phyloP scores from a whole-genome alignment of 2,329 filamentous ascomycete species.

The Zymoseptoria ardabiliae region DNA sequence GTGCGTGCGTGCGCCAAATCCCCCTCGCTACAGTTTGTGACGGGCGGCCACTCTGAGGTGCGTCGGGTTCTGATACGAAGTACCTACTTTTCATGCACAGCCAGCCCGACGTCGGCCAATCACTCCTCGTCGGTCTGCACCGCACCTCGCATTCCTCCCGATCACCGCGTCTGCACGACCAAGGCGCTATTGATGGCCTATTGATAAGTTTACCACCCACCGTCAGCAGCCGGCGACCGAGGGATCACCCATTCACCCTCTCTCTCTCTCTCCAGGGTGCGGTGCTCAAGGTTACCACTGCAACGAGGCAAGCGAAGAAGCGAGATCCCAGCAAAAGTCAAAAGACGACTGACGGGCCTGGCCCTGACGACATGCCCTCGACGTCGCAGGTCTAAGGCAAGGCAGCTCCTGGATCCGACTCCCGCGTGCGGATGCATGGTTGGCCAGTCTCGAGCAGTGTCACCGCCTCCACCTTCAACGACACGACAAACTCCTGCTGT shows the following conservation, averaged over 20 bases:
- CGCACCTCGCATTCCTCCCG: not conserved
- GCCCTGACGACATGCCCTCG: not conserved
- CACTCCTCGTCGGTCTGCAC: not conserved
- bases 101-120: not conserved
- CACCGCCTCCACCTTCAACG: not conserved
- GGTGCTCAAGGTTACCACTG: not conserved
- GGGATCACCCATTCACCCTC: no score
- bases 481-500: not conserved
- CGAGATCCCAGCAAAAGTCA: not conserved
- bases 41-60: no score
- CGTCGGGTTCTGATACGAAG: no score
- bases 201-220: not conserved
- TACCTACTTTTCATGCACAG: not conserved
- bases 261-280: no score
- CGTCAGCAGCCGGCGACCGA: not conserved
- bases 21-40: not conserved
- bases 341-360: not conserved
- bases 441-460: not conserved
- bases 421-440: not conserved
- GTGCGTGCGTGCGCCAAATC: not conserved
- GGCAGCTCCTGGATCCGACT: not conserved
- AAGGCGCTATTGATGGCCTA: not conserved
- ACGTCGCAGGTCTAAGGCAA: not conserved
- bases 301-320: not conserved
- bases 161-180: not conserved